These are phyloP conservation scores for Takashimella koratensis DNA, from an alignment of 1,284 basidiomycete genomes.

Conservation along the genomic window DNA sequence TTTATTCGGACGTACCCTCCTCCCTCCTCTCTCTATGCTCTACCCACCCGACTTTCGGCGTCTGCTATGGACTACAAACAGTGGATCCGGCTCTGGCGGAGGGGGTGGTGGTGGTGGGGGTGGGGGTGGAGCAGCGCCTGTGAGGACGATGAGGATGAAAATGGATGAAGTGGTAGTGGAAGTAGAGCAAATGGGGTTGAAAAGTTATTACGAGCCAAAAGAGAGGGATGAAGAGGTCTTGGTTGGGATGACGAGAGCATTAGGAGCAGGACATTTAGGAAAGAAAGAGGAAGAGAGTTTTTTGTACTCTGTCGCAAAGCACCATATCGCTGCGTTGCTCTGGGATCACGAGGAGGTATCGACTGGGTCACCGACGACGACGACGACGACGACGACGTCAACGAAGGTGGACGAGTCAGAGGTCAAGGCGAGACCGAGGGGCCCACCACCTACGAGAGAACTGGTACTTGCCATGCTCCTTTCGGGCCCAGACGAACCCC, in stretches of 20 bases:
- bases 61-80: slow-evolving; percentile 73
- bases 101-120: background rate
- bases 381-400: no score
- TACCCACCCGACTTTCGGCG: slow-evolving; percentile 80
- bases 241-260: slow-evolving; percentile 50
- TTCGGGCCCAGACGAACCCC: background rate
- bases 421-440: no score
- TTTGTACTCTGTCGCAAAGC: slow-evolving; percentile 65
- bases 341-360: slow-evolving; percentile 52
- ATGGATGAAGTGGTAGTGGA: slow-evolving; percentile 32
- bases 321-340: slow-evolving; percentile 72
- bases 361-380: background rate
- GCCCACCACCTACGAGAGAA: background rate
- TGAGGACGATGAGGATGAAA: slow-evolving; percentile 56
- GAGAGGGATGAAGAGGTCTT: slow-evolving; percentile 68
- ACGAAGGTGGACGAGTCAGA: no score
- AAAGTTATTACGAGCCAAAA: slow-evolving; percentile 66
- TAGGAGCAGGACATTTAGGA: slow-evolving; percentile 35
- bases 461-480: background rate
- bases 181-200: slow-evolving; percentile 43
- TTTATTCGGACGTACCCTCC: slow-evolving; percentile 70
- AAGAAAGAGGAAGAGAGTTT: slow-evolving; percentile 50
- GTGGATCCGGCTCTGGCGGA: slow-evolving; percentile 7
- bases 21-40: slow-evolving; percentile 64
- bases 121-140: slow-evolving; percentile 36